phyloP scores from a whole-genome alignment of 306 rosid genomes.

The Rosa rugosa region DNA sequence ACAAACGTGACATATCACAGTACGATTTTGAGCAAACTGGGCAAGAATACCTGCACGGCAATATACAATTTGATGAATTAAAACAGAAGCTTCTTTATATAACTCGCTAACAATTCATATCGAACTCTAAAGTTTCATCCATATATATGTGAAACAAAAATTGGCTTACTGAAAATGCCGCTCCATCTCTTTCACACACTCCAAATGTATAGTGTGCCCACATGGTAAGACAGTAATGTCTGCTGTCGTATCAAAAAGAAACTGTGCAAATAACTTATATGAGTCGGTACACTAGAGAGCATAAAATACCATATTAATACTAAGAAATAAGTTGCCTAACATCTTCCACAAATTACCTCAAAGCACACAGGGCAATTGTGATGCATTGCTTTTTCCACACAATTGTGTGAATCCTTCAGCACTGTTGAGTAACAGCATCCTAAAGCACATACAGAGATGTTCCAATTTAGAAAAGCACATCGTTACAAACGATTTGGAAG shows the following conservation, averaged over 20 bases:
- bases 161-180: slow-evolving; percentile 56
- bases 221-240: slow-evolving; percentile 73
- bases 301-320: neutral
- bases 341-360: slow-evolving; percentile 48
- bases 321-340: neutral
- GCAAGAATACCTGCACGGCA: slow-evolving; percentile 61
- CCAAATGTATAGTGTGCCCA: slow-evolving; percentile 64
- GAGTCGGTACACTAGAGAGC: slow-evolving; percentile 16
- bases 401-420: slow-evolving; percentile 59
- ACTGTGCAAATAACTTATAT: slow-evolving; percentile 41
- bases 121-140: neutral
- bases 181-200: slow-evolving; percentile 61
- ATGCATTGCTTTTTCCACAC: slow-evolving; percentile 87
- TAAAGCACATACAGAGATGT: slow-evolving; percentile 23
- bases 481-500: neutral
- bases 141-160: neutral
- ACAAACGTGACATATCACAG: slow-evolving; percentile 65
- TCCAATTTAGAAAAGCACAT: slow-evolving; percentile 7
- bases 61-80: neutral
- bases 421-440: slow-evolving; percentile 76
- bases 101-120: neutral
- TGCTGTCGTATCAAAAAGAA: slow-evolving; percentile 62
- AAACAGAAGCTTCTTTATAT: neutral
- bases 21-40: slow-evolving; percentile 80
- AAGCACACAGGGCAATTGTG: slow-evolving; percentile 84